Conservation (phyloP, 768 basidiomycete species). For the Tremella mesenterica region DNA sequence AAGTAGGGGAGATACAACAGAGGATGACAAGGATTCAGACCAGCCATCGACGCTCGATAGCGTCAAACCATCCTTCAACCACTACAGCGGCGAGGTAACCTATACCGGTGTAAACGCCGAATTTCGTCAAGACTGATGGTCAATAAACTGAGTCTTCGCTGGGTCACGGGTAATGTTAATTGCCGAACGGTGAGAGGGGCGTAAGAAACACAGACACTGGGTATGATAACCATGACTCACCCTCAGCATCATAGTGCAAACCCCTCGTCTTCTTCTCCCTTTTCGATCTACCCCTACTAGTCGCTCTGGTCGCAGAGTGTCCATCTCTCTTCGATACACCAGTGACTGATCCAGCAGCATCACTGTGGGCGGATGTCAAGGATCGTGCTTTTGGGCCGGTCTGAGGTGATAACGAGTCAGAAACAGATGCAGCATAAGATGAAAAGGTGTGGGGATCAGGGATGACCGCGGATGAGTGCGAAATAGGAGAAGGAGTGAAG, state of each 20-base stretch:
- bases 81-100: constrained; percentile 58
- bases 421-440: no score
- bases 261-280: constrained; percentile 2
- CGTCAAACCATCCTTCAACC: constrained; percentile 48
- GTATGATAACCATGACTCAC: constrained; percentile 7
- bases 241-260: constrained; percentile 38
- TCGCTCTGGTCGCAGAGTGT: no score
- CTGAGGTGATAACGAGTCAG: no score
- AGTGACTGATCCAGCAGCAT: not conserved
- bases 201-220: no score
- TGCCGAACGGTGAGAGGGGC: no score
- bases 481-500: no score
- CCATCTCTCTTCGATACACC: no score
- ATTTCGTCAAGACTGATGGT: constrained; percentile 68
- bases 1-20: no score
- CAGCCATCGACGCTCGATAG: constrained; percentile 13
- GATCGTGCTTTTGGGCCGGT: not conserved
- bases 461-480: no score
- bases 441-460: no score
- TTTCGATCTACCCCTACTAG: not conserved
- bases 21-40: no score
- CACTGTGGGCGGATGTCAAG: not conserved
- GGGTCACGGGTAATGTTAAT: no score
- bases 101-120: constrained; percentile 83
- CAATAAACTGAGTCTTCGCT: not conserved